These are phyloP conservation scores for Leucaena leucocephala DNA, from an alignment of 306 rosid species.

Conservation along the genomic window DNA sequence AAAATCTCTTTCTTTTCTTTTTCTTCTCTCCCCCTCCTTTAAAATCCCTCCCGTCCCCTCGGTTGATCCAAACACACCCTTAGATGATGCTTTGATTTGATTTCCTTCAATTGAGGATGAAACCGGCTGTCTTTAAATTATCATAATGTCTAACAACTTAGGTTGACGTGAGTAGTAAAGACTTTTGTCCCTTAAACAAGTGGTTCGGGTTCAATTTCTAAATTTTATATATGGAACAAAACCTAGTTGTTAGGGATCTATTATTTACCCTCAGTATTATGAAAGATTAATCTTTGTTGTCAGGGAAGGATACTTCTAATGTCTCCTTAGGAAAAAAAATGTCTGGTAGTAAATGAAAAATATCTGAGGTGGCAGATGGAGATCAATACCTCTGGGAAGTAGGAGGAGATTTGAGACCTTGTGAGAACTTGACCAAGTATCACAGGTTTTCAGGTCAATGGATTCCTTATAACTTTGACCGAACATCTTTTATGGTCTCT, in stretches of 20 bases:
- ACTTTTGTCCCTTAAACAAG: background rate
- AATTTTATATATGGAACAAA: background rate
- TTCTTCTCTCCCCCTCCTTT: too few species aligned
- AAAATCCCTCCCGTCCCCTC: too few species aligned
- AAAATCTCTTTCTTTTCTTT: too few species aligned
- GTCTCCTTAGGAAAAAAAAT: background rate
- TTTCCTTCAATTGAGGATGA: background rate
- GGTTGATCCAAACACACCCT: too few species aligned
- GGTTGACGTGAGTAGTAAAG: background rate
- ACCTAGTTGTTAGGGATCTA: background rate
- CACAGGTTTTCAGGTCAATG: background rate
- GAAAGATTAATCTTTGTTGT: background rate
- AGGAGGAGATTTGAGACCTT: conserved; percentile 4
- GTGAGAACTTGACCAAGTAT: background rate
- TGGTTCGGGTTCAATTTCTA: background rate
- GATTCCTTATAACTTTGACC: background rate
- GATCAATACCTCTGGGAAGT: background rate
- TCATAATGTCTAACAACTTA: background rate
- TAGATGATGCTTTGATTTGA: background rate
- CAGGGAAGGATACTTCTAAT: background rate
- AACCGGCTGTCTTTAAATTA: background rate
- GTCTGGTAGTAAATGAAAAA: background rate
- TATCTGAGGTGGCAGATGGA: background rate
- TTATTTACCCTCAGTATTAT: background rate
- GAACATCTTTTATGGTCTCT: background rate